phyloP scores from a whole-genome alignment of 768 basidiomycete genomes.

The Candolleomyces efflorescens region DNA sequence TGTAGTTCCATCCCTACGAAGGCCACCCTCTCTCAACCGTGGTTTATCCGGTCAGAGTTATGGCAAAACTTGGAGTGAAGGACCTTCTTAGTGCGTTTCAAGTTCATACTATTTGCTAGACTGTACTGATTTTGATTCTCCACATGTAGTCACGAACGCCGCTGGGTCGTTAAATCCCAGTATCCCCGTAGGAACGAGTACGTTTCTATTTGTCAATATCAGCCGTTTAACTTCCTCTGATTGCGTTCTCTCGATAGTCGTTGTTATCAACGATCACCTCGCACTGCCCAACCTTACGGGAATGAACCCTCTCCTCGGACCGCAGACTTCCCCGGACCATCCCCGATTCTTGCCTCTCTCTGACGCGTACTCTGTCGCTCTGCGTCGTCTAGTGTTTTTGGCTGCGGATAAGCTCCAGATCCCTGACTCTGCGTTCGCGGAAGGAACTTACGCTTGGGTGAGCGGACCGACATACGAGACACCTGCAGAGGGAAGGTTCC shows the following conservation, averaged over 20 bases:
- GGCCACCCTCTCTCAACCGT: conserved; percentile 69
- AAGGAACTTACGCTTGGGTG: conserved; percentile 90
- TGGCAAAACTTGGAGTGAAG: conserved; percentile 74
- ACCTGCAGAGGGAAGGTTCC: conserved; percentile 78
- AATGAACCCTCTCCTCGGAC: conserved; percentile 76
- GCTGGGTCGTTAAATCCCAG: conserved; percentile 74
- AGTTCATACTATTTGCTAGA: background rate
- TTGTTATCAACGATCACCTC: conserved; percentile 81
- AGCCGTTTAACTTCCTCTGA: conserved; percentile 9
- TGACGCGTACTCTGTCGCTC: conserved; percentile 69
- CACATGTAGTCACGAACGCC: conserved; percentile 74
- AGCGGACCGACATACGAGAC: conserved; percentile 89
- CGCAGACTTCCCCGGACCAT: conserved; percentile 49
- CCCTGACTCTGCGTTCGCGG: conserved; percentile 52
- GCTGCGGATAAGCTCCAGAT: conserved; percentile 63
- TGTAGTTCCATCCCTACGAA: conserved; percentile 85
- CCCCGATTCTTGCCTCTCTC: conserved; percentile 83
- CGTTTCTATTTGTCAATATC: conserved; percentile 17
- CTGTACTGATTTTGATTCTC: background rate
- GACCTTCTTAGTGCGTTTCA: conserved; percentile 63
- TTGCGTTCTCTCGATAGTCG: conserved; percentile 45
- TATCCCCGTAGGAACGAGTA: conserved; percentile 79
- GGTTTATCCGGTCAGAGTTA: conserved; percentile 73
- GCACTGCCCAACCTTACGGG: conserved; percentile 77
- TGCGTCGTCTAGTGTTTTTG: conserved; percentile 71